phyloP scores from a whole-genome alignment of 768 basidiomycete species.

The Suillus bovinus region DNA sequence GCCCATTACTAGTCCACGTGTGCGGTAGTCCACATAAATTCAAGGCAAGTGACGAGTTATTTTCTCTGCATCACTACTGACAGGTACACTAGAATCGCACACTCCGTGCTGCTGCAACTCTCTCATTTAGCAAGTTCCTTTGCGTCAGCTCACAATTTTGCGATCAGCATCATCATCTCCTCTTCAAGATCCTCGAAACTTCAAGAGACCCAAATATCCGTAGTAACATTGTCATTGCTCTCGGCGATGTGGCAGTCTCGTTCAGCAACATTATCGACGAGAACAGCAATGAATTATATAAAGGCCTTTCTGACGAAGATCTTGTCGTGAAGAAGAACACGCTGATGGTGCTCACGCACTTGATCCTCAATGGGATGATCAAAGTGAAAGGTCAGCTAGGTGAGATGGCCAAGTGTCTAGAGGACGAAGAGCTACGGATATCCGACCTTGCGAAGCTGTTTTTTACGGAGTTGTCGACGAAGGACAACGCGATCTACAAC shows the following conservation, averaged over 20 bases:
- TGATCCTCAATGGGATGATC: conserved; percentile 99
- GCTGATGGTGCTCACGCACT: conserved; percentile 95
- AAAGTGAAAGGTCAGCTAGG: conserved; percentile 99
- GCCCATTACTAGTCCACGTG: conserved; percentile 88
- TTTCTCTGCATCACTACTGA: conserved; percentile 12
- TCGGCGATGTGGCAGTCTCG: conserved; percentile 97
- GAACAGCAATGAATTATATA: conserved; percentile 94
- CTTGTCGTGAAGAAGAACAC: conserved; percentile 98
- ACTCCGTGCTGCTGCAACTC: conserved; percentile 81
- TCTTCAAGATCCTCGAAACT: conserved; percentile 94
- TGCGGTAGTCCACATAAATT: conserved; percentile 89
- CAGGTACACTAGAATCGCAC: conserved; percentile 65
- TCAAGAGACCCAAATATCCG: conserved; percentile 88
- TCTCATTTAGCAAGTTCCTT: conserved; percentile 94
- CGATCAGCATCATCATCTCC: conserved; percentile 80
- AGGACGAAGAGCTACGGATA: conserved; percentile 85
- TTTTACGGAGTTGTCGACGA: conserved; percentile 94
- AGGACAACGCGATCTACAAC: conserved; percentile 99
- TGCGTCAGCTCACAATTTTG: conserved; percentile 95
- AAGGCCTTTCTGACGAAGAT: conserved; percentile 85
- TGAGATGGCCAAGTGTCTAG: conserved; percentile 99
- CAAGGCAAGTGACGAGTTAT: conserved; percentile 54
- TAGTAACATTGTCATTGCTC: conserved; percentile 95
- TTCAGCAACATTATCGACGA: conserved; percentile 97
- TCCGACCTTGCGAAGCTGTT: conserved; percentile 96